Conservation (phyloP, 345 rosid species). For the Populus alba region DNA sequence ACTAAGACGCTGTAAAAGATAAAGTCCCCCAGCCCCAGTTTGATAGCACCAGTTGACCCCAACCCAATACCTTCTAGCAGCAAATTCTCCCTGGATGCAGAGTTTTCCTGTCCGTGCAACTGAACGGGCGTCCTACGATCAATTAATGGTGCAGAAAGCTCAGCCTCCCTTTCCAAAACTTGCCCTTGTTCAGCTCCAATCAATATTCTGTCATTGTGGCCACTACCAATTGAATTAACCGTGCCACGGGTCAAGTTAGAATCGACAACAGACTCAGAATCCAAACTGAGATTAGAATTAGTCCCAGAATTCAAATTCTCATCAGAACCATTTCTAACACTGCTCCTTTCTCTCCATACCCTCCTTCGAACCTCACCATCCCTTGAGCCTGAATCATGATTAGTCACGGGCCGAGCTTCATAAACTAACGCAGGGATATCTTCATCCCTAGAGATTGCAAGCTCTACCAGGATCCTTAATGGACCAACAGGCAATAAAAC, state of each 20-base stretch:
- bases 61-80: conserved; percentile 82
- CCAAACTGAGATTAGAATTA: neutral
- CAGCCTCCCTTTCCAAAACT: conserved; percentile 36
- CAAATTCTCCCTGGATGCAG: conserved; percentile 37
- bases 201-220: conserved; percentile 20
- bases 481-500: conserved; percentile 94
- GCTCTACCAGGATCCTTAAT: conserved; percentile 79
- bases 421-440: conserved; percentile 94
- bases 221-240: conserved; percentile 10
- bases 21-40: conserved; percentile 90
- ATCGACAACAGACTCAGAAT: conserved; percentile 11
- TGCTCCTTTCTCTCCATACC: conserved; percentile 68
- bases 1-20: conserved; percentile 93
- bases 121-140: conserved; percentile 32
- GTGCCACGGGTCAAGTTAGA: conserved; percentile 16
- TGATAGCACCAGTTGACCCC: conserved; percentile 87
- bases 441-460: conserved; percentile 93
- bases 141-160: conserved; percentile 64
- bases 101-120: conserved; percentile 22
- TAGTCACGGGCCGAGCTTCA: conserved; percentile 74
- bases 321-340: conserved; percentile 15
- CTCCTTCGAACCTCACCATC: conserved; percentile 47
- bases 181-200: conserved; percentile 41
- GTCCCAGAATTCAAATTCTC: conserved; percentile 17
- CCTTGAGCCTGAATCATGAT: conserved; percentile 32